Percentiles rank a stretch among this genome's conserved stretches.
These are phyloP conservation scores for Hyparrhenia diplandra DNA, from an alignment of 176 grass and related monocot species.

Conservation along the genomic window DNA sequence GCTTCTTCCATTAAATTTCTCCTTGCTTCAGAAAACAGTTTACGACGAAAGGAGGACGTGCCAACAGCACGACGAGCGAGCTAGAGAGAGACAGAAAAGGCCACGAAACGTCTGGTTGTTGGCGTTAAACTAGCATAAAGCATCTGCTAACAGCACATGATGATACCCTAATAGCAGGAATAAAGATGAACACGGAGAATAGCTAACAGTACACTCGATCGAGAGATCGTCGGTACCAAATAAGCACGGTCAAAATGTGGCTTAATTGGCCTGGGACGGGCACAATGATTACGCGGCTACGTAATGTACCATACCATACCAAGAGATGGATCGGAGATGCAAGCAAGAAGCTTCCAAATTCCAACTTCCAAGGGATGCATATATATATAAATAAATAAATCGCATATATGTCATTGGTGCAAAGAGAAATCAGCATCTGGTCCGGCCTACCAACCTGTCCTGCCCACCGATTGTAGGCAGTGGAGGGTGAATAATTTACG, in stretches of 20 bases:
- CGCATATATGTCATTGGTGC: background rate
- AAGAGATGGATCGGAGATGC: background rate
- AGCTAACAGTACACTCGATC: background rate
- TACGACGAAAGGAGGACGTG: constrained; percentile 29
- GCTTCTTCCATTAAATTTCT: background rate
- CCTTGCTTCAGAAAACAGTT: constrained; percentile 41
- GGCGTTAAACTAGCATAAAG: background rate
- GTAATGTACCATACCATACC: background rate
- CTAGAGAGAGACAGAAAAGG: background rate
- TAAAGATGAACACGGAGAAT: constrained; percentile 13
- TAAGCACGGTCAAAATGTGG: constrained; percentile 34
- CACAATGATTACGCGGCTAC: constrained; percentile 12
- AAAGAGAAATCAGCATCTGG: background rate
- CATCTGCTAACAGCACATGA: background rate
- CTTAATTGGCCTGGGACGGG: constrained; percentile 13
- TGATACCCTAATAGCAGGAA: background rate
- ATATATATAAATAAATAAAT: background rate
- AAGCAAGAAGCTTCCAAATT: constrained; percentile 33
- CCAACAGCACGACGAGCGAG: constrained; percentile 21
- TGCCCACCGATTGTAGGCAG: constrained; percentile 1
- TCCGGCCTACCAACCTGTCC: constrained; percentile 16
- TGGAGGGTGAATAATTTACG: background rate
- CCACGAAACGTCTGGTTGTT: background rate
- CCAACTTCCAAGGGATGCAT: background rate
- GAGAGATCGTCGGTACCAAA: background rate